Percentiles rank a stretch among this genome's conserved stretches.
These are phyloP conservation scores for Paraurostyla sp. DNA, from an alignment of 73 alveolate genomes.

Conservation along the genomic window DNA sequence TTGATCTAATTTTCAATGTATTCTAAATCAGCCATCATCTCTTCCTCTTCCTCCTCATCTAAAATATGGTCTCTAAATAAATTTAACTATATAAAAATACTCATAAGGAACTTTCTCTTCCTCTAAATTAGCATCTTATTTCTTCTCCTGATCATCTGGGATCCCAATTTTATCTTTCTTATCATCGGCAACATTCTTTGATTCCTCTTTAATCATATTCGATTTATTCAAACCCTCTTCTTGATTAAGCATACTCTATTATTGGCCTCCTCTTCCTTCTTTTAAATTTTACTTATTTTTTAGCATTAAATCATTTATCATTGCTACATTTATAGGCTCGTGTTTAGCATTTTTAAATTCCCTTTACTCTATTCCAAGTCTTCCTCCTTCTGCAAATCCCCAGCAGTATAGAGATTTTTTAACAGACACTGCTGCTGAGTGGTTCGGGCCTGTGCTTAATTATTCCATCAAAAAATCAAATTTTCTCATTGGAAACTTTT, in stretches of 20 bases:
- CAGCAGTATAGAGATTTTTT: conserved; percentile 82
- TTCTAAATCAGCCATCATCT: neutral
- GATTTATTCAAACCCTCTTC: neutral
- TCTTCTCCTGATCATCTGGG: neutral
- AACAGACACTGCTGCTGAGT: conserved; percentile 86
- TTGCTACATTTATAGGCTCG: conserved; percentile 53
- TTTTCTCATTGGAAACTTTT: conserved; percentile 54
- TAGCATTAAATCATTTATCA: conserved; percentile 31
- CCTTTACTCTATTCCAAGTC: conserved; percentile 71
- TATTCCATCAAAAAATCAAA: conserved; percentile 80
- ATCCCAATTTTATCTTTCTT: neutral
- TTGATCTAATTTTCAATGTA: neutral
- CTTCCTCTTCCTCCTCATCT: conserved; percentile 34
- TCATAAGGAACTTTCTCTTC: neutral
- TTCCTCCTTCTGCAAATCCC: conserved; percentile 89
- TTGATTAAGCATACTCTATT: neutral
- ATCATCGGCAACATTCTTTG: neutral
- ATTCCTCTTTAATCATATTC: neutral
- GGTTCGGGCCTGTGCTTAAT: conserved; percentile 86
- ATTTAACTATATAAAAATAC: no score
- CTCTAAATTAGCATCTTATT: conserved; percentile 2
- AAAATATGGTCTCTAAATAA: no score
- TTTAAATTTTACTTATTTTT: conserved; percentile 45
- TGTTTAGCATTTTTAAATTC: conserved; percentile 31
- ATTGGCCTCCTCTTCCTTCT: conserved; percentile 48